These are phyloP conservation scores for Stachybotrys elegans DNA, from an alignment of 2,329 filamentous ascomycete genomes.

Conservation along the genomic window DNA sequence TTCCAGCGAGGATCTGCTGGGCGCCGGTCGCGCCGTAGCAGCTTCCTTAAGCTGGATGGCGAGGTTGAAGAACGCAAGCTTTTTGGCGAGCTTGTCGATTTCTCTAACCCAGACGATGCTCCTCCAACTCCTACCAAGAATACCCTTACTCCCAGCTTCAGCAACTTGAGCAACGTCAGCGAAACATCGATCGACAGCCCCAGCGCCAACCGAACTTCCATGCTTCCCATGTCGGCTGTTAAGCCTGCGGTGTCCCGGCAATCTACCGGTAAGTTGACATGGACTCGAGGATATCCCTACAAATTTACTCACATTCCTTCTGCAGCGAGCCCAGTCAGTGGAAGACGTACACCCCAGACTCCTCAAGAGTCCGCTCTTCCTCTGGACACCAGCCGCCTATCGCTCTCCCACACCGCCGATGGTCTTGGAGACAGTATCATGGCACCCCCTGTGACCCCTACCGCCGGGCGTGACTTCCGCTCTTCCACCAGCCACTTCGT, in stretches of 20 bases:
- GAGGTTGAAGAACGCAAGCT: conserved; percentile 63
- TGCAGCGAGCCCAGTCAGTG: conserved; percentile 59
- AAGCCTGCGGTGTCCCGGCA: conserved; percentile 30
- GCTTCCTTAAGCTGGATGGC: conserved; percentile 75
- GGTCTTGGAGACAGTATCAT: conserved; percentile 27
- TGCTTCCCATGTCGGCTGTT: conserved; percentile 35
- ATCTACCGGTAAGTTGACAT: conserved; percentile 40
- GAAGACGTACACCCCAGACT: conserved; percentile 65
- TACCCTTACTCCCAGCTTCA: conserved; percentile 36
- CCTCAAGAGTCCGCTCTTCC: conserved; percentile 70
- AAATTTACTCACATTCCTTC: conserved; percentile 12
- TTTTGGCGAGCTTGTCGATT: conserved; percentile 24
- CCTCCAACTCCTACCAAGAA: conserved; percentile 94
- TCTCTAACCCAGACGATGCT: conserved; percentile 50
- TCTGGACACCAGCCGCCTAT: conserved; percentile 75
- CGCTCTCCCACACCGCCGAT: conserved; percentile 62
- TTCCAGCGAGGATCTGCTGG: conserved; percentile 54
- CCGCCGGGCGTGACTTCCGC: conserved; percentile 48
- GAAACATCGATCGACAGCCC: conserved; percentile 38
- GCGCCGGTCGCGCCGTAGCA: conserved; percentile 50
- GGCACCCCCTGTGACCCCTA: conserved; percentile 73
- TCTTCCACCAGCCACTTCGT: conserved; percentile 50
- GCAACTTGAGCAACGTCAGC: conserved; percentile 30
- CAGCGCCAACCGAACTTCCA: conserved; percentile 39
- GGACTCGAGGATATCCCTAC: background rate